Evolutionary conservation across 805 yeast genomes (phyloP), one percentile per base, ranked within the genome.

Genomic region (Pichia rugopelliculosa): DNA sequence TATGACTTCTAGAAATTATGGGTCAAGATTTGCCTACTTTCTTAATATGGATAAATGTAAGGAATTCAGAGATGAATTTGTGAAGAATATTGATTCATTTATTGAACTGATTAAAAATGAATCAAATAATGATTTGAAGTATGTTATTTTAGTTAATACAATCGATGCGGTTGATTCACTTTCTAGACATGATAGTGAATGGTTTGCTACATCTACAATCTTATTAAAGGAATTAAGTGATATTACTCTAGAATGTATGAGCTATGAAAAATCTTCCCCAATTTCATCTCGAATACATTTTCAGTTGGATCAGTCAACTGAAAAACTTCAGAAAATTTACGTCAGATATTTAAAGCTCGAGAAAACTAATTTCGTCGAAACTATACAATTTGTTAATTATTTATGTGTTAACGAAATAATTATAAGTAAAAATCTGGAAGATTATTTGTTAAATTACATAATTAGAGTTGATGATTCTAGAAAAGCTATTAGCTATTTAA

Each of bases 81-180:
- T 77, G 44, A 70, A 69, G 3, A 78, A 82, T 49, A 60, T 88
- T 25, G 64, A 61, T 4, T 66, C 62, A 0, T 86, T 53, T 65
- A 74, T 51, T 69, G 72, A 37, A 70, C 73, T 50, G 70, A 78
- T 45, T 54, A 18, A 69, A 11, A 69, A 72, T 8, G 87, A 80
- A 54, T 56, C 72, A 3, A 68, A 72, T 27, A 70, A 70, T 13
- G 86, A 79, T 42, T 67, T 71, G 17, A 80, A 77, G 57, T 77
- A 82, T 42, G 68, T 76, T 7, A 84, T 82, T 53, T 78, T 87
- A 59, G 82, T 90, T 17, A 90, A 89, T 57, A 68, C 84, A 52
- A 73, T 87, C 39, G 90, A 86, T 58, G 60, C 87, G 46, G 64
- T 85, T 22, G 66, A 68, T 20, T 74, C 88, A 0, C 66, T 87